Percentiles rank a stretch among this genome's conserved stretches.
Conservation (phyloP, 2,329 filamentous ascomycete genomes). For the Seiridium unicorne region DNA sequence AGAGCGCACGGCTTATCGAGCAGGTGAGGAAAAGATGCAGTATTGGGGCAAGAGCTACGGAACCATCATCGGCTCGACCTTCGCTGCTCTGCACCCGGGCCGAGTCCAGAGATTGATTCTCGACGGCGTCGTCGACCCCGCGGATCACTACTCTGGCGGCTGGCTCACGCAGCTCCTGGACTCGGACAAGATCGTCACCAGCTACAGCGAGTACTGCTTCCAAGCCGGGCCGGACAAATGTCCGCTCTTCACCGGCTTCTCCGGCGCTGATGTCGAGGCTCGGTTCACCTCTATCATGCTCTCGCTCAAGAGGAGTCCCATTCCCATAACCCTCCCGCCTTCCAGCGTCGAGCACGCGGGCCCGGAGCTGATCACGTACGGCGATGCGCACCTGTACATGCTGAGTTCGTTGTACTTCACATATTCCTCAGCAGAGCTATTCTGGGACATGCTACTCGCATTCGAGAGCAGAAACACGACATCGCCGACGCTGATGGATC, state of each 20-base stretch:
- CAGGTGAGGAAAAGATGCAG: slow-evolving; percentile 17
- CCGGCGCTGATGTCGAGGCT: background rate
- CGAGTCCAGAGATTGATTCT: slow-evolving; percentile 21
- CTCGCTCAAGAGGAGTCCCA: background rate
- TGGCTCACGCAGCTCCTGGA: slow-evolving; percentile 26
- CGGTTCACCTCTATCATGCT: background rate
- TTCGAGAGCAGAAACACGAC: background rate
- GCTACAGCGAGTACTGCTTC: slow-evolving; percentile 32
- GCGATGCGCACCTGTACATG: slow-evolving; percentile 19
- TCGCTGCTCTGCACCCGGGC: slow-evolving; percentile 24
- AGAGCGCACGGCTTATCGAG: slow-evolving; percentile 12
- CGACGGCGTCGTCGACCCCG: slow-evolving; percentile 11
- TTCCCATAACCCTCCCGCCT: background rate
- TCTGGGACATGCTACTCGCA: background rate
- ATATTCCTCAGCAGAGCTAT: background rate
- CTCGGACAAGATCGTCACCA: slow-evolving; percentile 27
- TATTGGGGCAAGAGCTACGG: slow-evolving; percentile 23
- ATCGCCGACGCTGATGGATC: background rate
- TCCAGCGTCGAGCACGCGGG: background rate
- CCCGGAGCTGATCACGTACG: slow-evolving; percentile 18
- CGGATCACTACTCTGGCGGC: slow-evolving; percentile 25
- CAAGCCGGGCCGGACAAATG: background rate
- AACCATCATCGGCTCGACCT: slow-evolving; percentile 22
- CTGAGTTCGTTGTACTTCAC: slow-evolving; percentile 1
- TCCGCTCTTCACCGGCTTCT: background rate